Evolutionary conservation across 805 yeast species (phyloP), one percentile per base, ranked within the genome.

Genomic region (Starmerella apis): DNA sequence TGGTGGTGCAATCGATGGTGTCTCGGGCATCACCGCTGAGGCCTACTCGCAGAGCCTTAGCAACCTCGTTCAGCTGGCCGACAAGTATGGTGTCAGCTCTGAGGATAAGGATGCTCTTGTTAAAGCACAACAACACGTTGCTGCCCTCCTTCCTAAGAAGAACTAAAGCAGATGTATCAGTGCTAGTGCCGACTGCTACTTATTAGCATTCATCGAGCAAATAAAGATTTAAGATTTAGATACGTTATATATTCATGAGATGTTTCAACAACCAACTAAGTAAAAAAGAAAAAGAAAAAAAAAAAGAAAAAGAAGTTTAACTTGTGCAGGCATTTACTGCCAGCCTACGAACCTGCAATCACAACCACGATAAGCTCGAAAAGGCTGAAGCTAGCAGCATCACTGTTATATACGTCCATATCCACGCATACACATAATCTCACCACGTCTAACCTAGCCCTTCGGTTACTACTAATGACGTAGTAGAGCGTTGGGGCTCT

Each of bases 1-100:
- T 22, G 61, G 61, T 28, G 63, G 62, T 27, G 48, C 52, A 19
- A 33, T 56, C 35, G 63, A 61, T 37, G 35, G 33, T 8, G 57
- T 48, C 19, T 41, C 59, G 23, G 65, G 58, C 20, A 61, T 59
- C 28, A 50, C 56, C 10, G 31, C 57, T 38, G 52, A 53, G 39
- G 14, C 44, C 18, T 51, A 59, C 36, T 36, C 58, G 23, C 46
- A 53, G 16, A 33, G 57, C 27, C 50, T 63, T 22, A 27, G 31
- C 41, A 49, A 50, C 32, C 56, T 61, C n/a, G 42, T 57, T 32
- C 28, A 46, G 41, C 38, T 56, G 24, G 62, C 65, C 27, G 50
- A 51, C 36, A 46, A 57, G 46, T 48, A 53, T 52, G 44, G 47
- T 19, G 51, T 46, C 23, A 44, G 27, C 37, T 28, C 16, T 14